phyloP scores from a whole-genome alignment of 306 rosid species.

The Cicer cuneatum region DNA sequence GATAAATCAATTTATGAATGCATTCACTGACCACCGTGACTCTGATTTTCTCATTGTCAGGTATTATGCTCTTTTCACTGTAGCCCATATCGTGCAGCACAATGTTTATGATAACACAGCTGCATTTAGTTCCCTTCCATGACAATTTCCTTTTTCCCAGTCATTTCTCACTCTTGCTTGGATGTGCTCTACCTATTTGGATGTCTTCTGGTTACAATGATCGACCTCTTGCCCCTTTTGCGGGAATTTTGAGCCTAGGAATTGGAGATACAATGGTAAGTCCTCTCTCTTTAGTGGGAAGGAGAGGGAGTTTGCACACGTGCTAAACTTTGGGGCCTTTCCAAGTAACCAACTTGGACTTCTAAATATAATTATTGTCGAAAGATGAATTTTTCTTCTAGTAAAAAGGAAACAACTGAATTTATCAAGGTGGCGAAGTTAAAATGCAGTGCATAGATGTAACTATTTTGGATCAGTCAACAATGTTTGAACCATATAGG shows the following conservation, averaged over 20 bases:
- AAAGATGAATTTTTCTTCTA: conserved; percentile 26
- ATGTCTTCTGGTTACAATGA: conserved; percentile 87
- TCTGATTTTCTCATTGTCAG: conserved; percentile 93
- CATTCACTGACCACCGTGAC: conserved; percentile 94
- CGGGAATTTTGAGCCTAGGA: conserved; percentile 93
- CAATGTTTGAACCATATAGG: not conserved
- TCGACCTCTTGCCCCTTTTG: conserved; percentile 91
- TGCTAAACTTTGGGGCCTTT: not conserved
- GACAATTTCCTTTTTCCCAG: conserved; percentile 53
- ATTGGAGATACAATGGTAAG: conserved; percentile 96
- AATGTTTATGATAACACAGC: conserved; percentile 38
- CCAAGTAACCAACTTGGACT: not conserved
- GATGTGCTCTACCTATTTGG: conserved; percentile 96
- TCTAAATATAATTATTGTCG: conserved; percentile 1
- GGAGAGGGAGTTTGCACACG: not conserved
- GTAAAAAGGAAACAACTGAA: not conserved
- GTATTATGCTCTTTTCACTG: conserved; percentile 46
- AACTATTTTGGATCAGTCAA: too few relatives aligned
- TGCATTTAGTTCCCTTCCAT: conserved; percentile 31
- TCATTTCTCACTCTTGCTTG: conserved; percentile 91
- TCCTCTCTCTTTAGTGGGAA: not conserved
- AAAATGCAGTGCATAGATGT: conserved; percentile 5
- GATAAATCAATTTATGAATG: conserved; percentile 89
- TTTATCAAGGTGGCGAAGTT: conserved; percentile 4
- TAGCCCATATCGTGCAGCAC: conserved; percentile 17